Conservation (phyloP, 2,329 filamentous ascomycete genomes). For the Aspergillus sp. region DNA sequence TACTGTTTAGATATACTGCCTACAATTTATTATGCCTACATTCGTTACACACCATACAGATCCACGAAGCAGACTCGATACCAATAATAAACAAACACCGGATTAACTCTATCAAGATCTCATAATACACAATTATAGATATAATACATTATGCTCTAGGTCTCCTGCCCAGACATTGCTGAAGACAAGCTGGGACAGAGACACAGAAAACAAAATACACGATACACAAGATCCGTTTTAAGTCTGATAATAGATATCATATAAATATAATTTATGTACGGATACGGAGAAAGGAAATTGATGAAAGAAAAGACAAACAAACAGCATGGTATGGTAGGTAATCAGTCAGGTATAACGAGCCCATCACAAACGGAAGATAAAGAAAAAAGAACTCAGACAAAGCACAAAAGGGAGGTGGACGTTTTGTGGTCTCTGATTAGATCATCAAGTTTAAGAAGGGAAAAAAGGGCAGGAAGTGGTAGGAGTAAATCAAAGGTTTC, state of each 20-base stretch:
- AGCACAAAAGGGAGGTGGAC: background rate
- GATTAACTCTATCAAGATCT: background rate
- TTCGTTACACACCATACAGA: too few relatives aligned
- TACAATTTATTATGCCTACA: too few relatives aligned
- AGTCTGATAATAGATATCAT: constrained; percentile 3
- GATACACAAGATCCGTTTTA: background rate
- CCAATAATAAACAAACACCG: too few relatives aligned
- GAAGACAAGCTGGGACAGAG: background rate
- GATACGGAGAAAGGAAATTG: constrained; percentile 2
- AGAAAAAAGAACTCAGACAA: background rate
- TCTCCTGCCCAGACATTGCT: background rate
- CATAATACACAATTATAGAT: background rate
- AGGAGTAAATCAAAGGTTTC: background rate
- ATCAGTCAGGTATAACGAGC: background rate
- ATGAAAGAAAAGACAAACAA: background rate
- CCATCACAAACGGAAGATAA: background rate
- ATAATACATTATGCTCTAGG: background rate
- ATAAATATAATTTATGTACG: constrained; percentile 3
- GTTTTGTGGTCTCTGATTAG: background rate
- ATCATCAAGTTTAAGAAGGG: background rate
- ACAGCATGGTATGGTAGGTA: background rate
- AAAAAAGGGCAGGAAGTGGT: background rate
- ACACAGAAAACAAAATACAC: background rate
- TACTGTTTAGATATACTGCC: too few relatives aligned
- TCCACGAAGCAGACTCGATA: too few relatives aligned